Evolutionary conservation across 768 basidiomycete species (phyloP).

Genomic region (Boletus pseudopeckii): DNA sequence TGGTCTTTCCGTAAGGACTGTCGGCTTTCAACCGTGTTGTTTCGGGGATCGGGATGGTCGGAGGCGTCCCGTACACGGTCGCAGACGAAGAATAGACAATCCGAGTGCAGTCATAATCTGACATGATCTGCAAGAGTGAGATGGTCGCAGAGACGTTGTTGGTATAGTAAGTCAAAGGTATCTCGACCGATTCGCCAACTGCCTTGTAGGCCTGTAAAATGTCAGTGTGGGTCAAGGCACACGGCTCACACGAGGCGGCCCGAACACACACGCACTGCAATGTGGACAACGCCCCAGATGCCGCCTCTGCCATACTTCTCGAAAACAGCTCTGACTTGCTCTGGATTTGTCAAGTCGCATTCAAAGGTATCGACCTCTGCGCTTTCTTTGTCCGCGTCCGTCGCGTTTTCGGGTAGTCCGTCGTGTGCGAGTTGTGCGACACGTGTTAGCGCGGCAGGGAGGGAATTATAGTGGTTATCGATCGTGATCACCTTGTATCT

Average conservation of each 20-base stretch:
- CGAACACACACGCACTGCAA: slow-evolving; percentile 75
- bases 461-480: slow-evolving; percentile 95
- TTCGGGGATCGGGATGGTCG: slow-evolving; percentile 91
- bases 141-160: slow-evolving; percentile 93
- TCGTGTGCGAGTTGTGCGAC: slow-evolving; percentile 77
- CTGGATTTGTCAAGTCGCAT: slow-evolving; percentile 73
- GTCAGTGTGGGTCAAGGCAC: background rate
- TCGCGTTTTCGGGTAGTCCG: slow-evolving; percentile 62
- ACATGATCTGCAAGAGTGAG: slow-evolving; percentile 82
- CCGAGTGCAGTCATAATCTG: slow-evolving; percentile 75
- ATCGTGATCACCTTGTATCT: slow-evolving; percentile 90
- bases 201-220: slow-evolving; percentile 84
- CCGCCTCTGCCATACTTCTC: slow-evolving; percentile 82
- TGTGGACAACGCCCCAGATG: slow-evolving; percentile 95
- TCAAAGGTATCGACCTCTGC: slow-evolving; percentile 65
- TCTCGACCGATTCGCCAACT: slow-evolving; percentile 93
- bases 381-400: slow-evolving; percentile 66
- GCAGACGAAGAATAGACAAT: slow-evolving; percentile 98
- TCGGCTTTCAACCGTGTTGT: slow-evolving; percentile 82
- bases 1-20: slow-evolving; percentile 95
- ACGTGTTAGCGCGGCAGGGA: slow-evolving; percentile 66
- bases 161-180: slow-evolving; percentile 88
- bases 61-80: slow-evolving; percentile 95
- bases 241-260: background rate
- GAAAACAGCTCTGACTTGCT: slow-evolving; percentile 75